Evolutionary conservation across 1,284 basidiomycete genomes (phyloP), one percentile per base, ranked within the genome.

Genomic region (Hemileia vastatrix): DNA sequence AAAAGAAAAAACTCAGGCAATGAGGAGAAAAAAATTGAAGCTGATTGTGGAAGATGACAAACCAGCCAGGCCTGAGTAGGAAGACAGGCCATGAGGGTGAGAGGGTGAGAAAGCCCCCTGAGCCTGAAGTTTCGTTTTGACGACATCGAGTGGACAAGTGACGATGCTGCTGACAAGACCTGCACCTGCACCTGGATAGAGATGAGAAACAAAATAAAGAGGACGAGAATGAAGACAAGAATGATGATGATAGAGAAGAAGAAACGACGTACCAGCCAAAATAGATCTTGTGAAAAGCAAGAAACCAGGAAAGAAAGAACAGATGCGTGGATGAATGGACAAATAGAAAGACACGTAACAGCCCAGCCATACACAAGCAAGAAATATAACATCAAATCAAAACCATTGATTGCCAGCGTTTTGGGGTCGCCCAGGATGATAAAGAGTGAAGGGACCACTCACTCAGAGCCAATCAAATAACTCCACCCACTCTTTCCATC

Each of bases 101-200:
- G 24, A 15, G 31, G 15, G 27, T 8, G 47, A 13, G 6, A 32
- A 32, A 79, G 56, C 71, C 57, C 68, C 68, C 77, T 95, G 90
- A 18, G 95, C 94, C 79, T 98, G 94, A 49, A 98, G 78, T 68
- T 90, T 89, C 0, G 94, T 98, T 81, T 98, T 98, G 77, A 98
- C 82, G 50, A 98, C 94, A 77, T 98, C 94, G 63, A 98, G 82
- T 5, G 94, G 94, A 76, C 95, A 98, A 6, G 94, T 98, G 64
- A 92, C 88, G 67, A 98, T 82, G 76, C 88, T 90, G 59, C 90
- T 87, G 68, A 93, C 87, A 65, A 98, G 81, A 65, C 94, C 94
- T 60, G 82, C 81, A 2, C 79, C 81, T 0, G 80, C 81, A 18
- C 81, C 81, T 1, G 81, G 40, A 43, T 43, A 43, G n/a, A 43